These are phyloP conservation scores for Naganishia sp. DNA, from an alignment of 1,284 basidiomycete genomes.

Conservation along the genomic window DNA sequence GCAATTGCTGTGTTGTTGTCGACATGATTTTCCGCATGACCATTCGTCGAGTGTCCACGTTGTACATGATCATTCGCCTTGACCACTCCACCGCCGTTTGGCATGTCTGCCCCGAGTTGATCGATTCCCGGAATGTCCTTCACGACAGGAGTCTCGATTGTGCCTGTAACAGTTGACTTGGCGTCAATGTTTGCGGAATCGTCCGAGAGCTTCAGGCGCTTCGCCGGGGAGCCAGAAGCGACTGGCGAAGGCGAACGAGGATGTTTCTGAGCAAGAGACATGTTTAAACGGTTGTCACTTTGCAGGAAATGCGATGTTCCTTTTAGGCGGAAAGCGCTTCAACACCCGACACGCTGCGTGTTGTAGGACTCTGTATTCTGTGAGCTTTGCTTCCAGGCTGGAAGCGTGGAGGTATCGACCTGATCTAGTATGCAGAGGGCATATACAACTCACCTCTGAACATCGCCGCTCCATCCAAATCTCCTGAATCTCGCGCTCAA, in stretches of 20 bases:
- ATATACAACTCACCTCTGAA: no score
- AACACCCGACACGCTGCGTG: no score
- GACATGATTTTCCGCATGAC: constrained; percentile 6
- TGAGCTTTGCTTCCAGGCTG: no score
- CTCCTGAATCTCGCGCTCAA: no score
- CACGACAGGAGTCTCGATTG: constrained; percentile 9
- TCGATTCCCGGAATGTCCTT: constrained; percentile 32
- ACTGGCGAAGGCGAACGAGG: constrained; percentile 30
- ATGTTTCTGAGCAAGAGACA: constrained; percentile 25
- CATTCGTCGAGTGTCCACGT: constrained; percentile 32
- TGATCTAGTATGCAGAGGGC: no score
- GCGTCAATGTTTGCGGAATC: constrained; percentile 8
- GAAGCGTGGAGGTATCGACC: no score
- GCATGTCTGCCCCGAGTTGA: constrained; percentile 35
- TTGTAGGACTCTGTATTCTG: no score
- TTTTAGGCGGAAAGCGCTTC: no score
- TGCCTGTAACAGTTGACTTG: neutral
- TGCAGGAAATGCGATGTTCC: neutral
- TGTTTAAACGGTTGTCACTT: neutral
- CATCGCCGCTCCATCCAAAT: no score
- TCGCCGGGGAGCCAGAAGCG: constrained; percentile 42
- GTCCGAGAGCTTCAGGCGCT: constrained; percentile 41
- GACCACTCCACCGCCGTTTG: constrained; percentile 30
- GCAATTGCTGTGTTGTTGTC: neutral
- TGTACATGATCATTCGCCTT: constrained; percentile 22